Percentiles rank a stretch among this genome's conserved stretches.
These are phyloP conservation scores for Bryoerythrophyllum caledonicum DNA, from an alignment of 225 moss, liverwort and hornwort genomes.

Conservation along the genomic window DNA sequence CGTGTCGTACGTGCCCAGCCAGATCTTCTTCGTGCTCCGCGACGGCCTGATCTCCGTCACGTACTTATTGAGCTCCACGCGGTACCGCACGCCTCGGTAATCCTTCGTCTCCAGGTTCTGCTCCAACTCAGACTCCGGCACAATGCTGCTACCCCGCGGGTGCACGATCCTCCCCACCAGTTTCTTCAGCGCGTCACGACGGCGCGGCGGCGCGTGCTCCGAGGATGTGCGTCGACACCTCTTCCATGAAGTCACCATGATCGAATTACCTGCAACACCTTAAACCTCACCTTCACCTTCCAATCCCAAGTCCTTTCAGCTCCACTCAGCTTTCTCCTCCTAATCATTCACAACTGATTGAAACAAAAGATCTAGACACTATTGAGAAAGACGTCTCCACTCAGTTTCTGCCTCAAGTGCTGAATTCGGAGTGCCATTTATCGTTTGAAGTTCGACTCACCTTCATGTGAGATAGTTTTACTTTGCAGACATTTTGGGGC, in stretches of 20 bases:
- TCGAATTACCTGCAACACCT: constrained; percentile 14
- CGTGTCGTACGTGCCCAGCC: constrained; percentile 58
- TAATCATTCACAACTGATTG: constrained; percentile 3
- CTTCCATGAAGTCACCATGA: constrained; percentile 32
- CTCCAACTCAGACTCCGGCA: constrained; percentile 22
- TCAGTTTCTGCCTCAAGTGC: neutral
- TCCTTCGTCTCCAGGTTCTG: constrained; percentile 30
- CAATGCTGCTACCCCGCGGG: constrained; percentile 26
- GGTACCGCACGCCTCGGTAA: constrained; percentile 48
- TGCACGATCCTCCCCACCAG: constrained; percentile 31
- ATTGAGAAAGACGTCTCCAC: neutral
- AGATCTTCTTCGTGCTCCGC: constrained; percentile 50
- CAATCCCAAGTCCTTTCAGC: constrained; percentile 2
- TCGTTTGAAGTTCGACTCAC: neutral
- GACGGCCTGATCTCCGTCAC: constrained; percentile 56
- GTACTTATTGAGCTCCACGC: constrained; percentile 47
- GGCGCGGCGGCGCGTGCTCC: constrained; percentile 31
- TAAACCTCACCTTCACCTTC: constrained; percentile 16
- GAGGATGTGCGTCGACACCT: constrained; percentile 31
- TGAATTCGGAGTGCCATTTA: constrained; percentile 11
- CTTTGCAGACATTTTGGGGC: constrained; percentile 26
- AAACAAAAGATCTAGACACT: constrained; percentile 7
- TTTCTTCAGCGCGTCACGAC: constrained; percentile 23
- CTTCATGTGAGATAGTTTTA: neutral
- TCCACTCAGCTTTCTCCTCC: constrained; percentile 4